phyloP scores from a whole-genome alignment of 2,329 filamentous ascomycete genomes.

The Immersiporthe knoxdaviesiana region DNA sequence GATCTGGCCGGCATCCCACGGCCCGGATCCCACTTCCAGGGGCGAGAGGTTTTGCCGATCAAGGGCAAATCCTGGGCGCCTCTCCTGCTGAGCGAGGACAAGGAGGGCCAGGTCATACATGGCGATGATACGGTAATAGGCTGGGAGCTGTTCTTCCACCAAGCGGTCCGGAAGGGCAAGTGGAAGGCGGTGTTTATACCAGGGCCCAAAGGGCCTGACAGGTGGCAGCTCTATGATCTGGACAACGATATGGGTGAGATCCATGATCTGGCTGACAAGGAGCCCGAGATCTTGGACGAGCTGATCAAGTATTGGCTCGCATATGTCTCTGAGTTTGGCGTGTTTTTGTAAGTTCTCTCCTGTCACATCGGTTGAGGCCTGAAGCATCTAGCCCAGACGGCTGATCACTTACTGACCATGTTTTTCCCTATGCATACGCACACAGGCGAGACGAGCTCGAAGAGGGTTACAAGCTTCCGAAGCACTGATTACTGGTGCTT shows the following conservation, averaged over 20 bases:
- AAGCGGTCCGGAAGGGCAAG: constrained; percentile 41
- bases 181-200: constrained; percentile 51
- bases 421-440: neutral
- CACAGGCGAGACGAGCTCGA: constrained; percentile 12
- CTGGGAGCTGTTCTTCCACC: constrained; percentile 42
- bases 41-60: constrained; percentile 40
- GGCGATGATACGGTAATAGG: constrained; percentile 42
- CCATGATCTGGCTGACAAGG: constrained; percentile 41
- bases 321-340: constrained; percentile 57
- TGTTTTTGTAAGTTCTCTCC: constrained; percentile 41
- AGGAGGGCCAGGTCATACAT: constrained; percentile 36
- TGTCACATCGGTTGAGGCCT: neutral
- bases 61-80: constrained; percentile 41
- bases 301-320: constrained; percentile 42
- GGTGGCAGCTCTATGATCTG: constrained; percentile 55
- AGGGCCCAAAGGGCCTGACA: constrained; percentile 51
- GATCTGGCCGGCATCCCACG: constrained; percentile 53
- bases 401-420: neutral
- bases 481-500: neutral
- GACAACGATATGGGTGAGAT: constrained; percentile 50
- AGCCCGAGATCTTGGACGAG: constrained; percentile 38
- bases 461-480: constrained; percentile 2
- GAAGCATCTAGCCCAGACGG: neutral
- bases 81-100: constrained; percentile 34
- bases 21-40: constrained; percentile 53